Percentiles rank a stretch among this genome's conserved stretches.
Conservation (phyloP, 2,329 filamentous ascomycete species). For the Albifimbria verrucaria region DNA sequence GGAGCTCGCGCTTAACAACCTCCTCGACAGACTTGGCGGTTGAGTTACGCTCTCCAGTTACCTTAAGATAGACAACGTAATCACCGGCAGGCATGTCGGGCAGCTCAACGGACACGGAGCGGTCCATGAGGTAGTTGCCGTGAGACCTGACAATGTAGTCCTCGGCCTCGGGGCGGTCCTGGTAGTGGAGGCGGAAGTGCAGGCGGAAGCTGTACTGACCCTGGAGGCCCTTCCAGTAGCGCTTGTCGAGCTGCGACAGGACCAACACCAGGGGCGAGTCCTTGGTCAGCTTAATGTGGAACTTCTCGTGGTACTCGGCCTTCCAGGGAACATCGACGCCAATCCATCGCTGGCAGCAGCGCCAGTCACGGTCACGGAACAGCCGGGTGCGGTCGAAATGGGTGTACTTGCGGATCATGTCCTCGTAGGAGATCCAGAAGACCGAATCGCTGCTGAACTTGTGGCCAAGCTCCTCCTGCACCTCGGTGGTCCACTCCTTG, state of each 20-base stretch:
- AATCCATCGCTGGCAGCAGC: conserved; percentile 57
- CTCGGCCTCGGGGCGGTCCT: conserved; percentile 47
- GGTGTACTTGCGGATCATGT: conserved; percentile 60
- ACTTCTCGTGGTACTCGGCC: conserved; percentile 59
- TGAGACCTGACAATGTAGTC: conserved; percentile 60
- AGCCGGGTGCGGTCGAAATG: conserved; percentile 61
- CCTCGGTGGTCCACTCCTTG: conserved; percentile 59
- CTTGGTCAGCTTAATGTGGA: conserved; percentile 53
- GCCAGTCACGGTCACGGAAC: conserved; percentile 56
- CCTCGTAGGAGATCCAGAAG: conserved; percentile 62
- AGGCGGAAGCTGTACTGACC: conserved; percentile 55
- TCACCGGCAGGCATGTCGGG: conserved; percentile 51
- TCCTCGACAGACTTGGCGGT: conserved; percentile 47
- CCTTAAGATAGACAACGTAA: conserved; percentile 55
- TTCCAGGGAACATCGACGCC: conserved; percentile 62
- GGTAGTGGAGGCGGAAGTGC: conserved; percentile 47
- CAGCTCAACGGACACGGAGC: conserved; percentile 58
- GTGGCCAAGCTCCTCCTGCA: conserved; percentile 54
- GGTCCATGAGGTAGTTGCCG: conserved; percentile 55
- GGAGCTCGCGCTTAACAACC: conserved; percentile 51
- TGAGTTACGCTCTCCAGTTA: conserved; percentile 47
- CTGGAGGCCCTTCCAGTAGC: conserved; percentile 59
- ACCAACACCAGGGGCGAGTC: conserved; percentile 57
- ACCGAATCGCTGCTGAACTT: conserved; percentile 60
- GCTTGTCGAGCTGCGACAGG: conserved; percentile 58